A percentile compares a stretch with the other conserved stretches of the same genome.
Conservation (phyloP, 2,329 filamentous ascomycete species). For the Fusarium verrucosum region DNA sequence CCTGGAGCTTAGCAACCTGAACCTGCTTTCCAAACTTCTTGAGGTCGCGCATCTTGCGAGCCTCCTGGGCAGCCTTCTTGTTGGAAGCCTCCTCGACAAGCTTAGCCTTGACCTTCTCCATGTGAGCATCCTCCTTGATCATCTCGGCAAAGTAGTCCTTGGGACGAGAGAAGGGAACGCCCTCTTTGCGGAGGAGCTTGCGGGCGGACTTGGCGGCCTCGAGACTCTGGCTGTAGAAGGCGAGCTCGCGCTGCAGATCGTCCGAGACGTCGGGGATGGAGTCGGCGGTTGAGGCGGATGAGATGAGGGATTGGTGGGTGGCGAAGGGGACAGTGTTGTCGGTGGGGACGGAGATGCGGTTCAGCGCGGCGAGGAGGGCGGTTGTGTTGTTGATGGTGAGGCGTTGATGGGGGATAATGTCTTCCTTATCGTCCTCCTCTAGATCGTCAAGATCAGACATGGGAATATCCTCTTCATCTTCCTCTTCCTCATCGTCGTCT, state of each 20-base stretch:
- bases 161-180: slow-evolving; percentile 85
- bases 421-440: slow-evolving; percentile 82
- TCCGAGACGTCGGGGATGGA: slow-evolving; percentile 86
- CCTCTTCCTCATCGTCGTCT: slow-evolving; percentile 70
- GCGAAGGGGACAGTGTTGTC: slow-evolving; percentile 78
- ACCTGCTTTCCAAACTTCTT: slow-evolving; percentile 99
- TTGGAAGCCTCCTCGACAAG: slow-evolving; percentile 88
- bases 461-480: slow-evolving; percentile 87
- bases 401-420: slow-evolving; percentile 88
- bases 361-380: slow-evolving; percentile 81
- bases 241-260: slow-evolving; percentile 89
- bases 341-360: slow-evolving; percentile 76
- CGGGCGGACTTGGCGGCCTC: slow-evolving; percentile 80
- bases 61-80: slow-evolving; percentile 93
- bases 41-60: slow-evolving; percentile 88
- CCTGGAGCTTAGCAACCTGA: slow-evolving; percentile 94
- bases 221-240: slow-evolving; percentile 90
- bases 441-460: slow-evolving; percentile 86
- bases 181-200: slow-evolving; percentile 79
- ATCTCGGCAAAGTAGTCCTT: slow-evolving; percentile 99
- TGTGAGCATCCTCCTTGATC: slow-evolving; percentile 98
- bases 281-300: slow-evolving; percentile 68
- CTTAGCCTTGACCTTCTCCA: slow-evolving; percentile 95
- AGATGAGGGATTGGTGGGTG: slow-evolving; percentile 80
- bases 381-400: slow-evolving; percentile 97